A percentile compares a stretch with the other conserved stretches of the same genome.
Conservation (phyloP, 78 protist species). For the Blattamonas nauphoetae region DNA sequence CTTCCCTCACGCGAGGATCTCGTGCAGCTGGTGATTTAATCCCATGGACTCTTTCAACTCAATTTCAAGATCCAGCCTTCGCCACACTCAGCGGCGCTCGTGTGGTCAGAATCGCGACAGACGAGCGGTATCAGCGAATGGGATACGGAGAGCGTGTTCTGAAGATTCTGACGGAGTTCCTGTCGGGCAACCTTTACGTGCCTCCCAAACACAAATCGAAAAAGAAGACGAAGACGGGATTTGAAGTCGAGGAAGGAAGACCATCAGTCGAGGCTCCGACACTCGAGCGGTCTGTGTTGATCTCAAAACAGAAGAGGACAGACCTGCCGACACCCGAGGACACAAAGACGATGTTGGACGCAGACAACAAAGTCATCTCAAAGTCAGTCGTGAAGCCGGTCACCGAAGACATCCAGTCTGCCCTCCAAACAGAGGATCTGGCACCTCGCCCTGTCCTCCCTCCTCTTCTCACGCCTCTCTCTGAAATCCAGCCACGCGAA, state of each 20-base stretch:
- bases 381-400: neutral
- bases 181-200: constrained; percentile 51
- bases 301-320: neutral
- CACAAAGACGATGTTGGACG: neutral
- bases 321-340: neutral
- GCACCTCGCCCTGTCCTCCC: constrained; percentile 43
- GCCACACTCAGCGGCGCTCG: constrained; percentile 87
- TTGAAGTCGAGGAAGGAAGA: neutral
- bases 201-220: neutral
- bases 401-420: neutral
- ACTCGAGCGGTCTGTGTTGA: neutral
- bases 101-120: constrained; percentile 91
- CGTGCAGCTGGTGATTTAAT: constrained; percentile 89
- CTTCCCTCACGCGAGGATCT: constrained; percentile 54
- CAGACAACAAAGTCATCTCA: neutral
- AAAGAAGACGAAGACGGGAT: neutral
- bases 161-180: constrained; percentile 59
- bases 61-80: constrained; percentile 73
- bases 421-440: constrained; percentile 9
- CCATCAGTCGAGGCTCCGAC: neutral
- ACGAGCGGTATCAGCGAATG: constrained; percentile 47
- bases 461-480: constrained; percentile 42
- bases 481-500: constrained; percentile 43
- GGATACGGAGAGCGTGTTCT: constrained; percentile 89
- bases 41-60: constrained; percentile 92